A percentile compares a stretch with the other conserved stretches of the same genome.
These are phyloP conservation scores for Penicillium nordicum DNA, from an alignment of 2,329 filamentous ascomycete species.

Conservation along the genomic window DNA sequence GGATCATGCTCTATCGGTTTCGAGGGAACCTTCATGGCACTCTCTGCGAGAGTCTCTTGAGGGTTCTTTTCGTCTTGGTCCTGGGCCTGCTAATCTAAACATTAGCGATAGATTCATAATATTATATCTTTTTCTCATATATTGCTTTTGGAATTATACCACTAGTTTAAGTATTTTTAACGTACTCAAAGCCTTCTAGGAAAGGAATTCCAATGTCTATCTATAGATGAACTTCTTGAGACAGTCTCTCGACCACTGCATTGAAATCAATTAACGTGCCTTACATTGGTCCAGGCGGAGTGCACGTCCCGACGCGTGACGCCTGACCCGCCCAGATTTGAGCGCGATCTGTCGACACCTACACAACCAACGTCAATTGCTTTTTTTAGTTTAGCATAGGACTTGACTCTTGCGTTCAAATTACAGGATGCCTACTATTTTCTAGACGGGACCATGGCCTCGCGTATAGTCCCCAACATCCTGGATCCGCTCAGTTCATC, in stretches of 20 bases:
- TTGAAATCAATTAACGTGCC: not conserved
- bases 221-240: not conserved
- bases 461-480: slow-evolving; percentile 28
- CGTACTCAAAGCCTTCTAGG: not conserved
- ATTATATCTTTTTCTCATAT: slow-evolving; percentile 8
- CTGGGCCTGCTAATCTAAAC: slow-evolving; percentile 36
- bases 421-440: slow-evolving; percentile 21
- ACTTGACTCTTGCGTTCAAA: not conserved
- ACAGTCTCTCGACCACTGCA: not conserved
- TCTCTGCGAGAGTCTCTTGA: slow-evolving; percentile 3
- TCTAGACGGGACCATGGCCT: slow-evolving; percentile 37
- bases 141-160: not conserved
- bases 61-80: slow-evolving; percentile 11
- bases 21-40: slow-evolving; percentile 4
- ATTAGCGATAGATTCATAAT: slow-evolving; percentile 34
- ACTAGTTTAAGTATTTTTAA: not conserved
- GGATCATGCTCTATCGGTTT: slow-evolving; percentile 3
- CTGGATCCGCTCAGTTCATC: slow-evolving; percentile 35
- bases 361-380: slow-evolving; percentile 6
- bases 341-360: slow-evolving; percentile 12
- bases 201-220: not conserved
- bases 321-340: slow-evolving; percentile 17
- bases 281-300: slow-evolving; percentile 2
- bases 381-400: slow-evolving; percentile 7
- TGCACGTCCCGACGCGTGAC: slow-evolving; percentile 27